Percentiles rank a stretch among this genome's conserved stretches.
Conservation (phyloP, 2,329 filamentous ascomycete genomes). For the Zalaria sp. region DNA sequence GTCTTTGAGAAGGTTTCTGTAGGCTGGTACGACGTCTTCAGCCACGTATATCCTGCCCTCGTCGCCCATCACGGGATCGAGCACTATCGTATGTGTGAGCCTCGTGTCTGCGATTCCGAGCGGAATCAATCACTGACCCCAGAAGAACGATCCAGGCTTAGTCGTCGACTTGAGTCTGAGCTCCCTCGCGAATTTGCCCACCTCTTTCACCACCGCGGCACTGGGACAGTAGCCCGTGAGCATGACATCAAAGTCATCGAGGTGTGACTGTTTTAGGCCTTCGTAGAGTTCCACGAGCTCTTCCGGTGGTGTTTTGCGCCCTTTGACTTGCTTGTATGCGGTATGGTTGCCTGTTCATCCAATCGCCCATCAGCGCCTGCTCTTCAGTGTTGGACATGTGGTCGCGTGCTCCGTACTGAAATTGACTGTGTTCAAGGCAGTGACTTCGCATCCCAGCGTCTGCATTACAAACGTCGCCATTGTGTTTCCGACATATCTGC, state of each 20-base stretch:
- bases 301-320: constrained; percentile 63
- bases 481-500: constrained; percentile 91
- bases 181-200: constrained; percentile 72
- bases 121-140: constrained; percentile 37
- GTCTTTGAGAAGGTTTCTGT: constrained; percentile 62
- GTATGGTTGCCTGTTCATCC: constrained; percentile 69
- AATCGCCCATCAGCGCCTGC: background rate
- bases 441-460: constrained; percentile 82
- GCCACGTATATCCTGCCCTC: constrained; percentile 85
- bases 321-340: constrained; percentile 78
- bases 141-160: constrained; percentile 69
- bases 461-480: constrained; percentile 95
- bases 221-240: constrained; percentile 90
- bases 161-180: constrained; percentile 51
- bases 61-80: constrained; percentile 98
- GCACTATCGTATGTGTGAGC: constrained; percentile 34
- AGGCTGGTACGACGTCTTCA: constrained; percentile 81
- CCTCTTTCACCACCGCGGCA: constrained; percentile 67
- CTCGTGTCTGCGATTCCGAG: background rate
- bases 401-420: constrained; percentile 55
- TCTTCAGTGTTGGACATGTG: background rate
- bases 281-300: constrained; percentile 77
- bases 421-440: constrained; percentile 88
- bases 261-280: constrained; percentile 67
- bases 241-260: constrained; percentile 87